Base-by-base conservation (phyloP, 2,329 filamentous ascomycete species). In the Calonectria ilicicola region DNA sequence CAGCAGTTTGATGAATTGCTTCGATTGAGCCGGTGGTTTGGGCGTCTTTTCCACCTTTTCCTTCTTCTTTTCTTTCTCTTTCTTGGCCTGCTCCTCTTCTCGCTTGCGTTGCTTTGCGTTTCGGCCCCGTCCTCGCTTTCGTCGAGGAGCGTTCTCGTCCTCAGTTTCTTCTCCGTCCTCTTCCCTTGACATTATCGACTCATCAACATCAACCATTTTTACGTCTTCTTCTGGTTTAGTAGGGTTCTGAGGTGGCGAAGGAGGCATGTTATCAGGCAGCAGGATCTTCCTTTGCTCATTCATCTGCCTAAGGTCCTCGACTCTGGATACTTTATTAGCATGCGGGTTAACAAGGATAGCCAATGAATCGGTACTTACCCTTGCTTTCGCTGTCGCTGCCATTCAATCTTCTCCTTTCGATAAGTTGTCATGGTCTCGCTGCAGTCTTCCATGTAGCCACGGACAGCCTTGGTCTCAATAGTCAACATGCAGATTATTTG, bases 321-420 rank as follows among this genome's bases (percentile, higher is more conserved):
- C 85, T 9, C 93, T 95, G 47, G 10, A 65, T 8, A 3, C 19
- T 26, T 40, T 23, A n/a, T 78, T 65, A 76, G 70, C 42, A 44
- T n/a, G 35, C 10, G 3, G 42, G n/a, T 29, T n/a, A 2, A 29
- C 51, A 12, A 38, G 23, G 23, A 19, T 3, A 27, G n/a, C 8
- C 27, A 27, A 27, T 63, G 1, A 38, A 23, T 44, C n/a, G 32
- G 17, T 27, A 89, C 91, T 84, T 86, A 92, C 90, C 87, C 86
- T 83, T 90, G 88, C 77, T 92, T 92, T 75, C 94, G 92, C 77
- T 94, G 91, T 76, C 95, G 91, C 84, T 98, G 96, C 84, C 92
- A 93, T 76, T 98, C 95, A 73, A 98, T 98, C 86, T 98, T 98
- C 82, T 97, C 94, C 84, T 99, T 99, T 63, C 97, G 93, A 80